These are phyloP conservation scores for Anastatica hierochuntica DNA, from an alignment of 345 rosid species.

Conservation along the genomic window DNA sequence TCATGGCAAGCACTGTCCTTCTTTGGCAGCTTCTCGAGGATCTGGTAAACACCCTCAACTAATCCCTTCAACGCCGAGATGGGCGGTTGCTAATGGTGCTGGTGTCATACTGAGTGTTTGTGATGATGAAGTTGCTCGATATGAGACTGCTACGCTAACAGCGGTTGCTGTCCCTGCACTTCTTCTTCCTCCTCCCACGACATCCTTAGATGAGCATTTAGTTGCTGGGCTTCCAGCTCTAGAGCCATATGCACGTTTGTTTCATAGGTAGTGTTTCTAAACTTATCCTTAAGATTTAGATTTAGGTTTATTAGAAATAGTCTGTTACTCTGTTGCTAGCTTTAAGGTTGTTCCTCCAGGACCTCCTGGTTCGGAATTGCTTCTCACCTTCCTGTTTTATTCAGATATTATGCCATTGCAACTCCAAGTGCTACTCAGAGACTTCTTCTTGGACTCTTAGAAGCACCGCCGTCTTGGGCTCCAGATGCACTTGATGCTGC, in stretches of 20 bases:
- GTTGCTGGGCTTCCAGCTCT: conserved; percentile 98
- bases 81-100: conserved; percentile 99
- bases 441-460: conserved; percentile 92
- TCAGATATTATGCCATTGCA: conserved; percentile 90
- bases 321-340: not conserved
- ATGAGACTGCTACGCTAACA: conserved; percentile 87
- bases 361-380: conserved; percentile 1
- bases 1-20: conserved; percentile 7
- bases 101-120: conserved; percentile 96
- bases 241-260: conserved; percentile 91
- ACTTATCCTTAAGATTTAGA: conserved; percentile 1
- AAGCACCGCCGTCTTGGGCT: conserved; percentile 99
- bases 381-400: conserved; percentile 15
- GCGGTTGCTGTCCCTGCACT: conserved; percentile 98
- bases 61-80: conserved; percentile 85
- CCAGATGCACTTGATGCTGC: conserved; percentile 99
- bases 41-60: conserved; percentile 98
- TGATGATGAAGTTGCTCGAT: conserved; percentile 94
- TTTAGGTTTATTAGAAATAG: not conserved
- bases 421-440: conserved; percentile 98
- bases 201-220: conserved; percentile 87
- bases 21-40: conserved; percentile 70
- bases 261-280: conserved; percentile 58
- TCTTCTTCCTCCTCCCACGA: conserved; percentile 94
- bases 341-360: conserved; percentile 3